phyloP scores from a whole-genome alignment of 192 early-diverging fungal genomes.

The Coemansia sp. region DNA sequence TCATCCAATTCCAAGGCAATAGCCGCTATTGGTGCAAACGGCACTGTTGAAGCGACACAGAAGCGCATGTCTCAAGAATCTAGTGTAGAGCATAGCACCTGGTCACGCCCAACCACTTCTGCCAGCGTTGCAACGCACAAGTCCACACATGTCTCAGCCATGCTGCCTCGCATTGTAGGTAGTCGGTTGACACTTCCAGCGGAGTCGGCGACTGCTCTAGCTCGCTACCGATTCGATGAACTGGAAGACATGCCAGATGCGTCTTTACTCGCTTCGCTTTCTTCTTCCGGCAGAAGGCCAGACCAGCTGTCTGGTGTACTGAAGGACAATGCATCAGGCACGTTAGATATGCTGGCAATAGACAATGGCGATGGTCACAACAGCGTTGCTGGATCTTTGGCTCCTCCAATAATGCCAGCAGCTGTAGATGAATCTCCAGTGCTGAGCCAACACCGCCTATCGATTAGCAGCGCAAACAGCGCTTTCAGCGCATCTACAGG shows the following conservation, averaged over 20 bases:
- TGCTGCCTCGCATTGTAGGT: constrained; percentile 47
- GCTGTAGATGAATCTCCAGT: neutral
- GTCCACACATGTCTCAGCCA: constrained; percentile 41
- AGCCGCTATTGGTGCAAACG: neutral
- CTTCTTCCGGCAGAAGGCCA: neutral
- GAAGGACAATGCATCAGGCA: neutral
- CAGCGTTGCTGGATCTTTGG: neutral
- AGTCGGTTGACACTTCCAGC: constrained; percentile 43
- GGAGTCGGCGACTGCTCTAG: constrained; percentile 31
- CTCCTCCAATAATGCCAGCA: constrained; percentile 7
- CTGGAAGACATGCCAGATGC: constrained; percentile 21
- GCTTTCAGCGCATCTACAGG: neutral
- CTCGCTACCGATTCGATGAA: constrained; percentile 49
- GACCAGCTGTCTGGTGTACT: neutral
- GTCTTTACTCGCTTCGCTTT: neutral
- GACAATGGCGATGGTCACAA: constrained; percentile 2
- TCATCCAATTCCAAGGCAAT: neutral
- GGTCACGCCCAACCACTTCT: constrained; percentile 45
- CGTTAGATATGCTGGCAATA: constrained; percentile 7
- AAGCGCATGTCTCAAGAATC: constrained; percentile 8
- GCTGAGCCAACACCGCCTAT: neutral
- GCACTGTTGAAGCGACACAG: neutral
- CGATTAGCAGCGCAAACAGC: constrained; percentile 8
- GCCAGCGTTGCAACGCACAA: constrained; percentile 25
- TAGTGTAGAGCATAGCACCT: constrained; percentile 8